phyloP scores from a whole-genome alignment of 208 protist species.

The Leishmania mexicana region DNA sequence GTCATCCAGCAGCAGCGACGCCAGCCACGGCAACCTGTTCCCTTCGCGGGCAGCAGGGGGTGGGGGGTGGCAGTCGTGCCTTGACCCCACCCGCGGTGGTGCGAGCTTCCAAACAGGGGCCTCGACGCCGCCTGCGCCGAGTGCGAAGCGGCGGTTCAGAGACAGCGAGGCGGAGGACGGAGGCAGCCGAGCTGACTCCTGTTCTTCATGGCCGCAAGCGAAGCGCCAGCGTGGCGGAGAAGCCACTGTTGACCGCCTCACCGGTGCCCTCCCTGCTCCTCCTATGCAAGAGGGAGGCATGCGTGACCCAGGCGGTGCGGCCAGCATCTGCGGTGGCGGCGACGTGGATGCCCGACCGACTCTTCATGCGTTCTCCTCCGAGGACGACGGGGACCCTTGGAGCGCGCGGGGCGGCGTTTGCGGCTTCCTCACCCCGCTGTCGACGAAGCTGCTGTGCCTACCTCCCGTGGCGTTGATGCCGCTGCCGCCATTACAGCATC shows the following conservation, averaged over 20 bases:
- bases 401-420: background rate
- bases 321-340: background rate
- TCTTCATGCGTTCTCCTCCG: background rate
- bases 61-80: background rate
- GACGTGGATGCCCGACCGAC: background rate
- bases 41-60: background rate
- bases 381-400: background rate
- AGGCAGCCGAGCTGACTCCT: background rate
- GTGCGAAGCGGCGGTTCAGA: background rate
- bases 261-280: background rate
- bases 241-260: background rate
- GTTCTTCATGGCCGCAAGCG: background rate
- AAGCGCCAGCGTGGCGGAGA: background rate
- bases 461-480: background rate
- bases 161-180: background rate
- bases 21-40: background rate
- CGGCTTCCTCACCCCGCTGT: slow-evolving; percentile 6
- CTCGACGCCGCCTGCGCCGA: background rate
- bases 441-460: background rate
- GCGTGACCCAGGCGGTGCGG: background rate
- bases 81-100: background rate
- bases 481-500: background rate
- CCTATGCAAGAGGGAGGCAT: background rate
- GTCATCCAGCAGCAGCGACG: background rate
- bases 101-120: background rate